Base-by-base conservation (phyloP, 2,329 filamentous ascomycete species). In the Trichophyton verrucosum region DNA sequence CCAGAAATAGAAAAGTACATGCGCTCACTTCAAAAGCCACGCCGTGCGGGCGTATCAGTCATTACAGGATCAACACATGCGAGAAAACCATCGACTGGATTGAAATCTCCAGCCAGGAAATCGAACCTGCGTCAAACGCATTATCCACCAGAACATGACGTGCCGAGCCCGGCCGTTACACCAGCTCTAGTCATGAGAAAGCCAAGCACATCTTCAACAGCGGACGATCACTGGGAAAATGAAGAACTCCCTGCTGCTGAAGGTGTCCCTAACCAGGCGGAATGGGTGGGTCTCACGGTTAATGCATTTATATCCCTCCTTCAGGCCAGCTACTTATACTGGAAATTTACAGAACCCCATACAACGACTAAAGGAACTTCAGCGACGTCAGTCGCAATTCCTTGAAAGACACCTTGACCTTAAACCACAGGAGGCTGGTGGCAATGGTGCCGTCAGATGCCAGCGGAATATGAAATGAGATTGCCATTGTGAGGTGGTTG, bases 1-100 rank as follows among this genome's bases (percentile, higher is more conserved):
- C 88, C 89, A 11, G 87, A 89, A 65, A 99, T 99, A 67, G 86
- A 89, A 68, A 82, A 83, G 64, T 99, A 96, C 71, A 88, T 97
- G 60, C 88, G 89, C 64, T 81, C 83, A 59, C 78, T 95, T 61
- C 85, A 87, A 67, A 84, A 86, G 71, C 80, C 83, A 69, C 81
- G 79, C 61, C 80, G 78, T 62, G 79, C 72, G 59, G 38, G 57
- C 20, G 66, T 75, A 47, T 75, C 79, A 63, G 73, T 77, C n/a
- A 61, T 74, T 49, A 65, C 68, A 1, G 63, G 64, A 11, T n/a
- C 38, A 5, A 47, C 38, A n/a, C 17, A 40, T 44, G 30, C 51
- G 17, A 36, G 58, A 27, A 22, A 49, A 4, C 13, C 30, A 57
- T 64, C 63, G 47, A 65, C 57, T 61, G 65, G 72, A 62, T 64